These are phyloP conservation scores for Dicorynia guianensis DNA, from an alignment of 306 rosid species.

Conservation along the genomic window DNA sequence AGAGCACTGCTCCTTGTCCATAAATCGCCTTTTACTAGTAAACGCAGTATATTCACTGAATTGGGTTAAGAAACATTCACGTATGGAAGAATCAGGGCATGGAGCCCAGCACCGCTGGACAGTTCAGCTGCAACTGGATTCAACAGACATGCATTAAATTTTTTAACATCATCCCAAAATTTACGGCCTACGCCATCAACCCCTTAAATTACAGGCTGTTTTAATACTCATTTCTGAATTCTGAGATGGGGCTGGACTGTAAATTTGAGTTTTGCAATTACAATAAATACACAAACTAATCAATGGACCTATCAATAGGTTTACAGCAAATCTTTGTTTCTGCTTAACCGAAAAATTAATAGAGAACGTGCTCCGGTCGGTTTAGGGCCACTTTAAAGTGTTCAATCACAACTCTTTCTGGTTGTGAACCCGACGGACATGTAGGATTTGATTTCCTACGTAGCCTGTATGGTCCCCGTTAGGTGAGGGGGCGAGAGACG, in stretches of 20 bases:
- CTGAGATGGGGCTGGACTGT: no score
- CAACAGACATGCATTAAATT: slow-evolving; percentile 34
- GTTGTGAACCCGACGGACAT: no score
- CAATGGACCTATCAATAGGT: neutral
- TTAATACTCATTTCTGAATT: no score
- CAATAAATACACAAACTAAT: no score
- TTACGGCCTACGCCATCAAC: no score
- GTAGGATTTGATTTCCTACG: neutral
- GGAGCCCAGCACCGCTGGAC: slow-evolving; percentile 25
- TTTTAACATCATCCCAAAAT: neutral
- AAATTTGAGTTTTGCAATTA: no score
- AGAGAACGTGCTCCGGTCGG: neutral
- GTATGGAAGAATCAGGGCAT: neutral
- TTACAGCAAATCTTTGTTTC: neutral
- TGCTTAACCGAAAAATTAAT: no score
- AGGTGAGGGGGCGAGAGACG: neutral
- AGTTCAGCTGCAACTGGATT: slow-evolving; percentile 20
- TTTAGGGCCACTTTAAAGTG: neutral
- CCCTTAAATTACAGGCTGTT: neutral
- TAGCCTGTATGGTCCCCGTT: slow-evolving; percentile 24
- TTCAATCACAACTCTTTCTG: neutral
- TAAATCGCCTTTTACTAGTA: slow-evolving; percentile 2
- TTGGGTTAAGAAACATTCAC: slow-evolving; percentile 13
- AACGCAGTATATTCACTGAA: slow-evolving; percentile 22
- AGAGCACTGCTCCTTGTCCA: slow-evolving; percentile 16